Evolutionary conservation across 2,329 filamentous ascomycete genomes (phyloP).

Genomic region (Juglanconis sp.): DNA sequence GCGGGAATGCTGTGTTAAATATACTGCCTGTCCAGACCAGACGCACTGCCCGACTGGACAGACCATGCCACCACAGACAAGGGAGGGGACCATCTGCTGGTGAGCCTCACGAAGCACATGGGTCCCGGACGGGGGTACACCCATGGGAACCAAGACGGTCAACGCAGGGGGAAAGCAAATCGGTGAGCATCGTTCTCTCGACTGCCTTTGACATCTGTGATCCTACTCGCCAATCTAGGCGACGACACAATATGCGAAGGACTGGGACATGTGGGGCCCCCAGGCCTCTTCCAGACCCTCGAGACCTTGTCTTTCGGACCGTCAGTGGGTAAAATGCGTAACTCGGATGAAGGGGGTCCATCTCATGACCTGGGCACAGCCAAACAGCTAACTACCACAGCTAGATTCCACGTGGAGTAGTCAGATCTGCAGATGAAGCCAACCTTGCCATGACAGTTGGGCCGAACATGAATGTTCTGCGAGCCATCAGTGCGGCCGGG

Average conservation of each 20-base stretch:
- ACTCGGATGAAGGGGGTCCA: not conserved
- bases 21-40: constrained; percentile 9
- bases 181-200: constrained; percentile 8
- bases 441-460: not conserved
- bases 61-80: not conserved
- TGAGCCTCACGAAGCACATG: constrained; percentile 6
- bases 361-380: not conserved
- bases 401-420: not conserved
- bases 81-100: constrained; percentile 5
- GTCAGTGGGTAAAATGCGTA: not conserved
- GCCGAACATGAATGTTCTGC: not conserved
- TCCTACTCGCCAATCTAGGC: constrained; percentile 16
- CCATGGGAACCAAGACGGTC: not conserved
- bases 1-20: constrained; percentile 19
- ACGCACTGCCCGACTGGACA: constrained; percentile 5
- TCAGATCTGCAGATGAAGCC: constrained; percentile 1
- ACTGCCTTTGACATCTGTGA: not conserved
- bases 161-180: constrained; percentile 1
- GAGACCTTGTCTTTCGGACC: constrained; percentile 2
- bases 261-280: not conserved
- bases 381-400: not conserved
- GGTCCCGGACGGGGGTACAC: not conserved
- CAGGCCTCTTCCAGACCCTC: not conserved
- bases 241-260: constrained; percentile 12
- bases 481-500: constrained; percentile 8